Conservation (phyloP, 306 rosid species). For the Corylus heterophylla region DNA sequence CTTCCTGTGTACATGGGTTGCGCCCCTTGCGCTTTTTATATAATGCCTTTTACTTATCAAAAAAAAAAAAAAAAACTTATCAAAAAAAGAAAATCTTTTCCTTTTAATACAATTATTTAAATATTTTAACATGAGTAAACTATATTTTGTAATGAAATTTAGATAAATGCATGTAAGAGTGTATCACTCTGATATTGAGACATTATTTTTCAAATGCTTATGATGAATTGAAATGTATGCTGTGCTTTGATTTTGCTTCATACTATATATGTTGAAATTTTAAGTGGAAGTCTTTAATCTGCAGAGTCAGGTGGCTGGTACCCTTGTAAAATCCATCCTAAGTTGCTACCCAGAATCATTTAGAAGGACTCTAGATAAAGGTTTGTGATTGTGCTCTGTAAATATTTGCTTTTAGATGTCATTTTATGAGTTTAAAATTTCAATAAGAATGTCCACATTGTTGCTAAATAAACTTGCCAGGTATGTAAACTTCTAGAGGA, state of each 20-base stretch:
- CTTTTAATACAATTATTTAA: neutral
- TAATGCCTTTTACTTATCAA: no score
- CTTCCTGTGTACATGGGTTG: neutral
- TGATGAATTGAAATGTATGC: neutral
- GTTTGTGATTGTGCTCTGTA: constrained; percentile 29
- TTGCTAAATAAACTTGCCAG: neutral
- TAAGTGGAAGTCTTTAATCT: neutral
- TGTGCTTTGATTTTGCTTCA: neutral
- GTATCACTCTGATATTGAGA: neutral
- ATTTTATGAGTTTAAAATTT: neutral
- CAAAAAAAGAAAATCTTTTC: neutral
- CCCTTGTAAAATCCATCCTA: constrained; percentile 35
- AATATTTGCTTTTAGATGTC: neutral
- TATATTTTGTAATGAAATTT: neutral
- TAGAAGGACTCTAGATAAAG: constrained; percentile 53
- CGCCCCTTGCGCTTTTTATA: no score
- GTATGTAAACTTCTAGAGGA: neutral
- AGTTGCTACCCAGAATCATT: constrained; percentile 46
- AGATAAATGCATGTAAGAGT: neutral
- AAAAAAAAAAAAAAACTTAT: no score
- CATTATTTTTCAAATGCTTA: neutral
- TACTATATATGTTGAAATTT: neutral
- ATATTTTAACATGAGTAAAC: neutral
- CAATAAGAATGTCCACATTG: neutral
- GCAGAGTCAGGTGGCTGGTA: constrained; percentile 52